A percentile compares a stretch with the other conserved stretches of the same genome.
These are phyloP conservation scores for Penicillium psychrofluorescens DNA, from an alignment of 495 filamentous ascomycete species.

Conservation along the genomic window DNA sequence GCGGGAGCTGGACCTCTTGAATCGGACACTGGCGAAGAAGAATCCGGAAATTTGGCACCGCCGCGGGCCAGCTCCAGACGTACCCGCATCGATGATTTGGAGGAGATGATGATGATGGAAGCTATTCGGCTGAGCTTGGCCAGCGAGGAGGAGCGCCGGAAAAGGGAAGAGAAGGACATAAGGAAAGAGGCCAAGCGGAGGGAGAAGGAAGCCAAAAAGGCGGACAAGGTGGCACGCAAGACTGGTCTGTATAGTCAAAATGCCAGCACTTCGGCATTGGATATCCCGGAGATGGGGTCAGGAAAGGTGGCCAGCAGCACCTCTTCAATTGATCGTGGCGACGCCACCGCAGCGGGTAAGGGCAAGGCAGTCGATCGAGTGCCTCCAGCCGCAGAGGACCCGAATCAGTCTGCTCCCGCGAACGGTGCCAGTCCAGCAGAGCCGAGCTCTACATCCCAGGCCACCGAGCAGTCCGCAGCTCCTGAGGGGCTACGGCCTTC, in stretches of 20 bases:
- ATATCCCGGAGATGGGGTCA: conserved; percentile 14
- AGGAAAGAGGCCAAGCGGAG: conserved; percentile 74
- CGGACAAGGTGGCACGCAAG: conserved; percentile 58
- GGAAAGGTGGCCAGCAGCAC: conserved; percentile 29
- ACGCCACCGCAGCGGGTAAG: conserved; percentile 46
- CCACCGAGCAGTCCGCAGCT: conserved; percentile 14
- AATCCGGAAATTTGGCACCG: conserved; percentile 34
- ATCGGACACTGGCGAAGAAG: conserved; percentile 36
- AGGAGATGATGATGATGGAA: conserved; percentile 98
- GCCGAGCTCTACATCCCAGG: neutral
- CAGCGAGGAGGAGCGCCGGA: conserved; percentile 82
- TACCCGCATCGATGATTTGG: conserved; percentile 73
- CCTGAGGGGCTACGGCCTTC: conserved; percentile 46
- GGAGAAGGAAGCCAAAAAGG: conserved; percentile 77
- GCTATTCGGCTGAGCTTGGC: conserved; percentile 84
- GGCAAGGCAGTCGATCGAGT: conserved; percentile 74
- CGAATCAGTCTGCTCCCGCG: neutral
- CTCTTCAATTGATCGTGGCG: conserved; percentile 32
- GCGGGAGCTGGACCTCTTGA: conserved; percentile 17
- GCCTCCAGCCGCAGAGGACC: conserved; percentile 7
- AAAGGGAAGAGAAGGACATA: conserved; percentile 71
- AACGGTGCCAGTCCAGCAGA: conserved; percentile 5
- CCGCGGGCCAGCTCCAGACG: conserved; percentile 53
- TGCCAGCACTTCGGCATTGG: conserved; percentile 32
- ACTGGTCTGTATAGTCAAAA: conserved; percentile 41